Conservation (phyloP, 805 yeast genomes). For the Lipomyces japonicus region DNA sequence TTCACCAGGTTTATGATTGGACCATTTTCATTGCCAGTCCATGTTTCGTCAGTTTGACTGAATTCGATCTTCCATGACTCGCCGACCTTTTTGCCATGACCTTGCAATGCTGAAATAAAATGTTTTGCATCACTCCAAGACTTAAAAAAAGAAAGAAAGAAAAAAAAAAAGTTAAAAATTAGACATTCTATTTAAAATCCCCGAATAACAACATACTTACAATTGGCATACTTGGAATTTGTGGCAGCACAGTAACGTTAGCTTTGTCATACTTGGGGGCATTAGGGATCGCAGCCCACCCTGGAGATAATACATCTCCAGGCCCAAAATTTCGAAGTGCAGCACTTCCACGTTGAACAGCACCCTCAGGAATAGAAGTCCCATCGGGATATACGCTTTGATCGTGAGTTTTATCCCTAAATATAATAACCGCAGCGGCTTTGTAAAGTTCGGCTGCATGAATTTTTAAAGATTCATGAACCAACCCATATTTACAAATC, state of each 20-base stretch:
- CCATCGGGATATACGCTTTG: constrained; percentile 66
- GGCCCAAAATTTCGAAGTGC: constrained; percentile 58
- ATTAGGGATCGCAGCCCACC: constrained; percentile 48
- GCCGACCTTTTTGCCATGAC: constrained; percentile 40
- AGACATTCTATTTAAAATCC: not conserved
- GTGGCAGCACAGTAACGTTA: constrained; percentile 47
- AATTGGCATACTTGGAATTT: constrained; percentile 72
- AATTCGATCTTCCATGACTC: constrained; percentile 12
- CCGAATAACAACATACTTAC: not conserved
- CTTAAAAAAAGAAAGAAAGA: no score
- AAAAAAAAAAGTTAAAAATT: not conserved
- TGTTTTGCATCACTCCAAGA: constrained; percentile 65
- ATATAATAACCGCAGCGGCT: constrained; percentile 61
- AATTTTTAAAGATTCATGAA: constrained; percentile 71
- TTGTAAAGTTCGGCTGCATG: constrained; percentile 70
- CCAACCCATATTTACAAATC: constrained; percentile 59
- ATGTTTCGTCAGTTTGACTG: constrained; percentile 36
- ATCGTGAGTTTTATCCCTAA: constrained; percentile 61
- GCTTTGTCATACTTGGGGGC: constrained; percentile 44
- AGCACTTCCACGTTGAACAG: constrained; percentile 74
- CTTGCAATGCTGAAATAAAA: constrained; percentile 41
- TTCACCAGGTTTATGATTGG: constrained; percentile 17
- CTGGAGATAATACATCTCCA: constrained; percentile 78
- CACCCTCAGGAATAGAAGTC: constrained; percentile 69
- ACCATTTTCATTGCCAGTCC: constrained; percentile 14